A percentile compares a stretch with the other conserved stretches of the same genome.
These are phyloP conservation scores for Cymbopogon flexuosus DNA, from an alignment of 202 grass and related monocot species.

Conservation along the genomic window DNA sequence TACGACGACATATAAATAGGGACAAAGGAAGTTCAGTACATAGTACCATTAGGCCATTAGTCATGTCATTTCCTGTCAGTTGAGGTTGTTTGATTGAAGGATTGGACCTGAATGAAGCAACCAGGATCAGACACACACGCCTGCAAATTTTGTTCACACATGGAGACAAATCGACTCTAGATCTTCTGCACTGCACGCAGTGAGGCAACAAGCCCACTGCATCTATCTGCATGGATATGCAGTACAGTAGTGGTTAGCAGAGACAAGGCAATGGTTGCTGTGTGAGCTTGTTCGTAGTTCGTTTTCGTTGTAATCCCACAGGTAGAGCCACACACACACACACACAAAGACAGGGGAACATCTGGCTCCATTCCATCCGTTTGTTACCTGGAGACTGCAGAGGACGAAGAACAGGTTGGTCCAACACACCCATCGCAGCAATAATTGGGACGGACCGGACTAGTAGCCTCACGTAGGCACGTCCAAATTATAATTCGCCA, in stretches of 20 bases:
- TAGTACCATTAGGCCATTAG: not conserved
- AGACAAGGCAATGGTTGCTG: slow-evolving; percentile 16
- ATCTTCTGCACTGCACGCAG: slow-evolving; percentile 14
- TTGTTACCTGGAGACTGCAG: not conserved
- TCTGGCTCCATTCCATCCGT: slow-evolving; percentile 5
- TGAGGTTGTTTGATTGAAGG: slow-evolving; percentile 6
- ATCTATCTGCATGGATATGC: not conserved
- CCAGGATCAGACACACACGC: no score
- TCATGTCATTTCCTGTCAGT: not conserved
- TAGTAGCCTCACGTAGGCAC: slow-evolving; percentile 13
- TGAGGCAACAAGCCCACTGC: not conserved
- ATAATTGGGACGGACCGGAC: not conserved
- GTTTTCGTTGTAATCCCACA: slow-evolving; percentile 12
- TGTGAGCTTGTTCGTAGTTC: not conserved
- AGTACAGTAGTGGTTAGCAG: not conserved
- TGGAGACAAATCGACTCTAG: not conserved
- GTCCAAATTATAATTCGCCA: slow-evolving; percentile 11
- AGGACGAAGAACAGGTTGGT: slow-evolving; percentile 4
- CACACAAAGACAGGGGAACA: not conserved
- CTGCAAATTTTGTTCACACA: not conserved
- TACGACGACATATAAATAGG: no score
- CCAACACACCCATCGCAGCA: slow-evolving; percentile 1
- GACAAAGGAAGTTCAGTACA: no score
- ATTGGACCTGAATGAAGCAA: not conserved
- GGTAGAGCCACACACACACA: not conserved